phyloP scores from a whole-genome alignment of 768 basidiomycete genomes.

The Mrakia frigida region DNA sequence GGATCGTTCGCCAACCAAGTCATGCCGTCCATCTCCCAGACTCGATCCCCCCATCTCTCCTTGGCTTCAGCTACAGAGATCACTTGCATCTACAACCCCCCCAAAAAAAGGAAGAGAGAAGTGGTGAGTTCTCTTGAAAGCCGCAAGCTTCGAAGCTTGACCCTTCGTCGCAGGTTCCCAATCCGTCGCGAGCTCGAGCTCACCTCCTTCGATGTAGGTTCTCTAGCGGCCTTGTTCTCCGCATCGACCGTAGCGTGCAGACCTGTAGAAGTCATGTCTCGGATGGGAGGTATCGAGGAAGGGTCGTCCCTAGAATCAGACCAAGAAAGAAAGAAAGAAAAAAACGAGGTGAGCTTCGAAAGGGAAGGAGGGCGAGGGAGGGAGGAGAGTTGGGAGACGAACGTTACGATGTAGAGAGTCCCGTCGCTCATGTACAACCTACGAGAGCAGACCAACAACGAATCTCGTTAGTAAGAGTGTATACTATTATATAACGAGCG shows the following conservation, averaged over 20 bases:
- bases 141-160: background rate
- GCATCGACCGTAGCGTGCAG: background rate
- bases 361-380: background rate
- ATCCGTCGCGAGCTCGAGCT: background rate
- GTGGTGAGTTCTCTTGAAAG: background rate
- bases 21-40: constrained; percentile 4
- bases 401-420: background rate
- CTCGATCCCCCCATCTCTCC: background rate
- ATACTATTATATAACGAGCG: too few relatives aligned
- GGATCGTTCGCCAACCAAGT: background rate
- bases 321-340: background rate
- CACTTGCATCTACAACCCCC: background rate
- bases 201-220: background rate
- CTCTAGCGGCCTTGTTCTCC: background rate
- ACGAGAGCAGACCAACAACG: too few relatives aligned
- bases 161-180: background rate
- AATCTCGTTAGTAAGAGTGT: too few relatives aligned
- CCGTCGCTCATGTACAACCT: background rate
- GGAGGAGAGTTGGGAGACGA: background rate
- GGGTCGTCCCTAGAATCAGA: background rate
- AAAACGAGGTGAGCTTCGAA: background rate
- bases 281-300: background rate
- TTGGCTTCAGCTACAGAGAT: background rate
- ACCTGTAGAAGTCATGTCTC: background rate
- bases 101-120: background rate